Base-by-base conservation (phyloP, 73 alveolate species). In the Paramecium tetraurelia region DNA sequence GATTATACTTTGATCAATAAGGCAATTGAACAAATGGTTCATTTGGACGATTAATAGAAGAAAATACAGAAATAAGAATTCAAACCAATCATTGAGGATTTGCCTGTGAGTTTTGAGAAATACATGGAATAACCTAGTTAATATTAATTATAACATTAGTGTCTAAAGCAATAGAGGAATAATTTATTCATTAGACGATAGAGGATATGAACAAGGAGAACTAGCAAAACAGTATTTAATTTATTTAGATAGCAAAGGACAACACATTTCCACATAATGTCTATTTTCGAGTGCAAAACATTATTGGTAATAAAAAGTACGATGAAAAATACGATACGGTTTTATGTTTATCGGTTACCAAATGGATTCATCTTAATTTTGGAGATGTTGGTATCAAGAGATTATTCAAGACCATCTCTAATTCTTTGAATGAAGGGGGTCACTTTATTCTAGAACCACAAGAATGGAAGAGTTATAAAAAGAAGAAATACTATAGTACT, bases 361-460 rank as follows among this genome's bases (percentile, higher is more conserved):
- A 97, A 85, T 97, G 98, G 96, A 92, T 97, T n/a, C 99, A 97
- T 77, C 80, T 97, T 1, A 96, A 95, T 86, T 96, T 85, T 75
- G 99, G 99, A 21, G 99, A 97, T 69, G n/a, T 53, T 5, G 99
- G 97, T 4, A 76, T 97, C 2, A 92, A 92, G 70, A 92, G 96
- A 24, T 76, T 96, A 24, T 97, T 97, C 11, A 68, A 68, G 22
- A 33, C 22, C 4, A 68, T 22, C 5, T 80, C 77, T 27, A 27
- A 27, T 27, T 27, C 31, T 1, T 27, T 27, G 31, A 27, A 1
- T 27, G 31, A 27, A 27, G 31, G 31, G 2, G 99, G 99, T 3
- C 16, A 89, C 40, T 96, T 97, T 44, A 94, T 96, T 14, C 46
- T 97, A 4, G 98, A 97, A 38, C 95, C 95, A 20, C 84, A 94